Evolutionary conservation across 129 eudicot species (phyloP).

Genomic region (Artemisia tridentata): DNA sequence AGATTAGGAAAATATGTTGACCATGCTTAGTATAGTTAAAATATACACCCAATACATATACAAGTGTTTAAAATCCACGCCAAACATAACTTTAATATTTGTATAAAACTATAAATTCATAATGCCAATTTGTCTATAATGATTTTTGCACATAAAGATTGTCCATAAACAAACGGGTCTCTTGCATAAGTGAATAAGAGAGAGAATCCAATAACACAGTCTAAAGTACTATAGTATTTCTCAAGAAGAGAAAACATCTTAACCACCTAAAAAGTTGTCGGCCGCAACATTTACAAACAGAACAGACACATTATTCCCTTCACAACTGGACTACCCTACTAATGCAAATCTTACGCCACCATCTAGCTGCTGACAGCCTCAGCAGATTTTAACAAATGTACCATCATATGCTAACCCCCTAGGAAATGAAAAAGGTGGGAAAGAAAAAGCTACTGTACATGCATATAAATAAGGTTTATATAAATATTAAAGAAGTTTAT

Average conservation of each 20-base stretch:
- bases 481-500: constrained; percentile 69
- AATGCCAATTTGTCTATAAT: background rate
- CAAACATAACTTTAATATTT: no score
- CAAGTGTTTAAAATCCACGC: no score
- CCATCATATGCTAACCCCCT: constrained; percentile 7
- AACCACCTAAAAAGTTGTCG: background rate
- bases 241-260: constrained; percentile 1
- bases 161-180: background rate
- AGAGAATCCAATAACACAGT: constrained; percentile 2
- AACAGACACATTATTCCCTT: constrained; percentile 23
- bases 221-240: background rate
- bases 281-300: constrained; percentile 10
- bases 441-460: constrained; percentile 29
- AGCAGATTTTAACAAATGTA: constrained; percentile 15
- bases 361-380: constrained; percentile 27
- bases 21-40: no score
- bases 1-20: no score
- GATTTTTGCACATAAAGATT: background rate
- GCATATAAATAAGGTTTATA: constrained; percentile 4
- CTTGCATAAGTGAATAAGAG: background rate
- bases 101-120: no score
- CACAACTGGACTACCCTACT: constrained; percentile 16
- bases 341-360: constrained; percentile 16
- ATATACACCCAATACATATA: no score
- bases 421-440: constrained; percentile 17